Percentiles rank a stretch among this genome's conserved stretches.
Conservation (phyloP, 2,329 filamentous ascomycete species). For the Madurella mycetomatis region DNA sequence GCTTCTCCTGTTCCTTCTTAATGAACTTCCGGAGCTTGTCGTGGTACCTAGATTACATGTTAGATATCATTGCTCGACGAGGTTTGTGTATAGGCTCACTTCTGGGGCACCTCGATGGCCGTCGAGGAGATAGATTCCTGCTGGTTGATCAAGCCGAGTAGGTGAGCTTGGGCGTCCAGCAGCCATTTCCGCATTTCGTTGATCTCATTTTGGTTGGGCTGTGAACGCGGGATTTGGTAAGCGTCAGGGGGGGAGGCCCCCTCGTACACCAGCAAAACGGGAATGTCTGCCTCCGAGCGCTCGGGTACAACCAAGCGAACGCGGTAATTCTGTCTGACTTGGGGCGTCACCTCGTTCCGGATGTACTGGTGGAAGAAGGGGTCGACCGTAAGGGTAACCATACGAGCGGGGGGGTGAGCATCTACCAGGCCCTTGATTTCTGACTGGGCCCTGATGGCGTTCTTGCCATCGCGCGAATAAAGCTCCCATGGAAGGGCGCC, state of each 20-base stretch:
- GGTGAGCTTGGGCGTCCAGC: constrained; percentile 52
- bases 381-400: constrained; percentile 64
- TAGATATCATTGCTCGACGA: constrained; percentile 20
- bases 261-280: constrained; percentile 71
- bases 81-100: constrained; percentile 35
- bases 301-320: constrained; percentile 72
- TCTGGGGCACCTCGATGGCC: constrained; percentile 54
- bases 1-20: constrained; percentile 58
- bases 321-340: constrained; percentile 63
- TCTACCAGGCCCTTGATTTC: constrained; percentile 71
- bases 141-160: constrained; percentile 53
- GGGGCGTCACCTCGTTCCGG: constrained; percentile 57
- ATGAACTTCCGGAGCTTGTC: constrained; percentile 61
- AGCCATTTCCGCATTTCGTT: constrained; percentile 52
- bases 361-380: constrained; percentile 76
- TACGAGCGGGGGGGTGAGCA: constrained; percentile 67
- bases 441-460: constrained; percentile 67
- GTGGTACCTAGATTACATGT: constrained; percentile 47
- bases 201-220: constrained; percentile 48
- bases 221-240: constrained; percentile 53
- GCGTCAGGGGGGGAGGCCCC: constrained; percentile 47
- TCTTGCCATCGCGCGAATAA: constrained; percentile 82
- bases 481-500: constrained; percentile 79
- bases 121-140: constrained; percentile 51
- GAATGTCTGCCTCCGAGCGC: constrained; percentile 51